Conservation (phyloP, 495 filamentous ascomycete genomes). For the Durotheca rogersii region DNA sequence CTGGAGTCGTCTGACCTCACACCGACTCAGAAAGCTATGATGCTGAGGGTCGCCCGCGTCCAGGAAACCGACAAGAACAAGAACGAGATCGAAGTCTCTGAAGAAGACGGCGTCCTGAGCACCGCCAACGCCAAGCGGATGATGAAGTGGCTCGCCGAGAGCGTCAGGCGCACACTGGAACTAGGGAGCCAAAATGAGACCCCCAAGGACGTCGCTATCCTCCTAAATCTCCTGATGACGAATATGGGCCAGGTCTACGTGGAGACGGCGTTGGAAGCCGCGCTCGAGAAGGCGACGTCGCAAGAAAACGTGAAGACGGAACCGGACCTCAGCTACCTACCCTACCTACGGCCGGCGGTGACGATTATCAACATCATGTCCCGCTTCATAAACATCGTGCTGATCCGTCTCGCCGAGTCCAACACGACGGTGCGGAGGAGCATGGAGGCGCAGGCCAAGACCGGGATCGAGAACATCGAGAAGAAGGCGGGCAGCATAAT, state of each 20-base stretch:
- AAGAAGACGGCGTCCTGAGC: conserved; percentile 81
- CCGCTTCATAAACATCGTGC: conserved; percentile 81
- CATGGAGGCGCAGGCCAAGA: conserved; percentile 82
- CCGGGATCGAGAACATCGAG: conserved; percentile 75
- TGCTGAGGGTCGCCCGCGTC: conserved; percentile 79
- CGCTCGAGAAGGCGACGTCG: conserved; percentile 68
- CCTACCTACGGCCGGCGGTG: conserved; percentile 74
- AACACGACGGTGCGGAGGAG: conserved; percentile 86
- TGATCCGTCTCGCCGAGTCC: conserved; percentile 83
- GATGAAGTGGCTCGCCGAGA: conserved; percentile 97
- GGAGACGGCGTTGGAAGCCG: conserved; percentile 89
- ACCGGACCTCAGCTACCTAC: conserved; percentile 84
- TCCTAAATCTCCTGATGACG: conserved; percentile 79
- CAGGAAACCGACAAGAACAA: conserved; percentile 55
- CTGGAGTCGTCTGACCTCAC: conserved; percentile 85
- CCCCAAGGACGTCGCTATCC: conserved; percentile 87
- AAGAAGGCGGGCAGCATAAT: conserved; percentile 85
- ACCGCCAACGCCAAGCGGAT: conserved; percentile 90
- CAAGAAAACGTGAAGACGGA: conserved; percentile 78
- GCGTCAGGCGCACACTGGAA: conserved; percentile 88
- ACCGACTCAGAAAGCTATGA: conserved; percentile 77
- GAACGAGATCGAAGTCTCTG: conserved; percentile 83
- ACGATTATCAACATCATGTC: conserved; percentile 91
- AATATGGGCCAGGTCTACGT: conserved; percentile 94
- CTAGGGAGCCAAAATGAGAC: conserved; percentile 82